Base-by-base conservation (phyloP, 768 basidiomycete species). In the Pholiota microspora region DNA sequence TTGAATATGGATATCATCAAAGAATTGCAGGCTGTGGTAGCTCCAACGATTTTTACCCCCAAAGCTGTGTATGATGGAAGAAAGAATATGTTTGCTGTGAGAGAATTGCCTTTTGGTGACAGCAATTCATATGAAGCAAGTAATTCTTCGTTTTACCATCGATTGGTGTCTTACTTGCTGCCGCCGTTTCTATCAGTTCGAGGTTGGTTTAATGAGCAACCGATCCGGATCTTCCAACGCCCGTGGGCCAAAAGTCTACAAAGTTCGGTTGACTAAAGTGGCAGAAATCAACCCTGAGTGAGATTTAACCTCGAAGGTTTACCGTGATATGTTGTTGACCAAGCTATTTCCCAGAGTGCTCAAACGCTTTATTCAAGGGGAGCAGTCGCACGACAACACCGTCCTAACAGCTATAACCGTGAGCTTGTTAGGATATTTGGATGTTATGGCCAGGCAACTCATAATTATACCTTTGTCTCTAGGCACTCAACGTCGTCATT, bases 401-500 rank as follows among this genome's bases (percentile, higher is more conserved):
- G 86, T 91, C 4, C 62, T 84, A 34, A 75, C 74, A 0, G 85
- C 88, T 2, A 79, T 92, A 42, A 87, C 82, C 16, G 88, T 84
- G 60, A 49, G 75, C 63, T 31, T 21, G 34, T 15, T 51, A 46
- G 45, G 55, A 12, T 35, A 23, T 2, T 1, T 18, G 18, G 21
- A 45, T 31, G 25, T 28, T 45, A 24, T 55, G 18, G 18, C 18
- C 8, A 1, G 35, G n/a, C 4, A 5, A 13, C n/a, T 36, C 7
- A 36, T 36, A 7, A n/a, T 36, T 16, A 36, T 8, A 15, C n/a
- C 35, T 18, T 12, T 31, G 6, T 6, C 29, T 31, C 7, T 36
- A 89, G 88, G 85, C 88, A 0, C 67, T 89, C 52, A 92, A 92
- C 57, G 87, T 92, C 9, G 86, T 86, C 15, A 79, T 92, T n/a